Evolutionary conservation across 768 basidiomycete genomes (phyloP), one percentile per base, ranked within the genome.

Genomic region (Tricholomella constricta): DNA sequence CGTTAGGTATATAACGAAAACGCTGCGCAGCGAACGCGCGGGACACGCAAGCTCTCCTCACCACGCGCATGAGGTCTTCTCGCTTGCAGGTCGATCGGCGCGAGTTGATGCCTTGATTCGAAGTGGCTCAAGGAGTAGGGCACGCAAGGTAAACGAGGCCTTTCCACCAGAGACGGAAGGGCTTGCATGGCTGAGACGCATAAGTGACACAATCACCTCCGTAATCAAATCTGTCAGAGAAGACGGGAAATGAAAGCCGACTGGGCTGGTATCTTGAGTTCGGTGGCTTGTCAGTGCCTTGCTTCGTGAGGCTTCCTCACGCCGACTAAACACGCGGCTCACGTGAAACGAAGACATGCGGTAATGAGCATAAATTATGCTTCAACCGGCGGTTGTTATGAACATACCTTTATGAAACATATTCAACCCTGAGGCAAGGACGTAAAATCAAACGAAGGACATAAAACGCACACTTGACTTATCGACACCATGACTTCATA

Each of bases 11-110:
- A 74, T 72, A 73, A 73, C 65, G 48, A 42, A 61, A 62, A 55
- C 60, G 56, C 71, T 70, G 76, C 68, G 70, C 69, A 72, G 69
- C 69, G 60, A 69, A 68, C 76, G 79, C 71, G 78, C 73, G 63
- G 65, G 61, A 61, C 62, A 68, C 56, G 64, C 56, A 58, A 53
- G 58, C n/a, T 56, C 7, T 57, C 42, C 60, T 52, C 40, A 41
- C 56, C 63, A 61, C 37, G 60, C 45, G 40, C 43, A 47, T 22
- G 43, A 54, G 46, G 54, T 51, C 41, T 32, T 58, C 53, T 66
- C 62, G 57, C 59, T 58, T 65, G 59, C 44, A 56, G 62, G 56
- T 50, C 48, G 67, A 69, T 71, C 70, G 63, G 65, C 64, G 56
- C 66, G 65, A 69, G 61, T 55, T 67, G 60, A 63, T 65, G 60